Evolutionary conservation across 352 stramenopile genomes (phyloP).

Genomic region (Pythium guiyangense): DNA sequence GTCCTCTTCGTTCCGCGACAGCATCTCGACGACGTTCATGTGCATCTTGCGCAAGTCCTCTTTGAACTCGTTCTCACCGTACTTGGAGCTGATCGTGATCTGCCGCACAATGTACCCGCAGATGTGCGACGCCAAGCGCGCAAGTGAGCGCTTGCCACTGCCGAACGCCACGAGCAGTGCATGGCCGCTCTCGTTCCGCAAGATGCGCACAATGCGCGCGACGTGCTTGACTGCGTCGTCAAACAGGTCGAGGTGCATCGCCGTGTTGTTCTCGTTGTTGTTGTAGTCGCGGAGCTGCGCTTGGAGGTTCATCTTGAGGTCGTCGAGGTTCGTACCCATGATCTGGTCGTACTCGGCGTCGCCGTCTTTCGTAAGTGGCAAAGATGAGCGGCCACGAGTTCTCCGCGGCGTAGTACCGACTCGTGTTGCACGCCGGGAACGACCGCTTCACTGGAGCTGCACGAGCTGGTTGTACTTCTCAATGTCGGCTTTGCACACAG

Average conservation of each 20-base stretch:
- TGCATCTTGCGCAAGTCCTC: conserved; percentile 95
- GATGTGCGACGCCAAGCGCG: conserved; percentile 91
- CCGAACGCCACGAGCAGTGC: conserved; percentile 93
- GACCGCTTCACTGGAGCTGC: conserved; percentile 92
- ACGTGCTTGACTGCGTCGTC: conserved; percentile 97
- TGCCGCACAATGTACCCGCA: conserved; percentile 89
- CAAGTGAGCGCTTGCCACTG: conserved; percentile 92
- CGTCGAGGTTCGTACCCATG: conserved; percentile 82
- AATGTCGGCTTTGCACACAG: conserved; percentile 89
- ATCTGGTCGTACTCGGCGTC: conserved; percentile 94
- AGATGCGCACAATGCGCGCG: conserved; percentile 92
- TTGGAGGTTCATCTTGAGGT: conserved; percentile 88
- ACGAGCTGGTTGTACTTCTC: conserved; percentile 93
- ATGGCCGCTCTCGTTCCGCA: conserved; percentile 88
- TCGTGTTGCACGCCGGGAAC: conserved; percentile 90
- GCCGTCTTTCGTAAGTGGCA: conserved; percentile 93
- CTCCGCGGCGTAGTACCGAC: conserved; percentile 91
- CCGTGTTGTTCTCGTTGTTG: conserved; percentile 94
- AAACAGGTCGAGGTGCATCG: conserved; percentile 96
- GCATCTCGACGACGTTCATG: conserved; percentile 91
- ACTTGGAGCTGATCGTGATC: conserved; percentile 94
- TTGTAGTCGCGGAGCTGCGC: conserved; percentile 93
- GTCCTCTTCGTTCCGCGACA: conserved; percentile 78
- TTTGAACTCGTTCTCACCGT: conserved; percentile 95
- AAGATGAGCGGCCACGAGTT: conserved; percentile 95